These are phyloP conservation scores for Scedosporium dehoogii DNA, from an alignment of 2,329 filamentous ascomycete species.

Conservation along the genomic window DNA sequence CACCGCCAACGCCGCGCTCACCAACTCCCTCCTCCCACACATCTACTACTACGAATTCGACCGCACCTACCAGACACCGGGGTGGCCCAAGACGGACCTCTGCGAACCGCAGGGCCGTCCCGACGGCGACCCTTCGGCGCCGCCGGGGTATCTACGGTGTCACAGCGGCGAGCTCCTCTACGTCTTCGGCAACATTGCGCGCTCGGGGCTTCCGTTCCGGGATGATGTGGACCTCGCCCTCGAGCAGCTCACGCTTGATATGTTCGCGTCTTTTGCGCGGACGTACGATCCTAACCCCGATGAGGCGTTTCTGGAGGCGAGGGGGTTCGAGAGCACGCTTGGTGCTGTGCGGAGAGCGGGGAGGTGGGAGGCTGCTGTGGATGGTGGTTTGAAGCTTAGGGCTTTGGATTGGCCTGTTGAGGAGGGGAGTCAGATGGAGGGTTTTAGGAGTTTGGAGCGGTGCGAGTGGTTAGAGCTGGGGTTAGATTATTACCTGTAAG, in stretches of 20 bases:
- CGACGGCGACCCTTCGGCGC: conserved; percentile 21
- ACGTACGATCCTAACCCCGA: conserved; percentile 21
- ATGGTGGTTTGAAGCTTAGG: not conserved
- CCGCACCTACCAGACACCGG: conserved; percentile 24
- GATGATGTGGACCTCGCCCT: conserved; percentile 24
- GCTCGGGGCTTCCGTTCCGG: conserved; percentile 21
- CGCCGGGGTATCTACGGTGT: conserved; percentile 29
- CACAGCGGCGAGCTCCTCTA: conserved; percentile 27
- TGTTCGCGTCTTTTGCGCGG: conserved; percentile 23
- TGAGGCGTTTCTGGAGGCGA: conserved; percentile 17
- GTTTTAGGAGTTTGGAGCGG: conserved; percentile 35
- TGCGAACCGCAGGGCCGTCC: conserved; percentile 29
- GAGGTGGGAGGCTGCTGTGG: conserved; percentile 16
- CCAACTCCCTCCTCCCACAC: conserved; percentile 17
- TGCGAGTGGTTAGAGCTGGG: conserved; percentile 31
- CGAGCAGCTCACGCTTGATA: conserved; percentile 21
- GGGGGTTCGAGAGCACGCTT: conserved; percentile 19
- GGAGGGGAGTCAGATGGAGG: conserved; percentile 22
- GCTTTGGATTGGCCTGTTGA: not conserved
- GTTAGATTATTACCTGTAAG: conserved; percentile 24
- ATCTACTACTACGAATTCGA: conserved; percentile 28
- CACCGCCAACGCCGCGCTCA: conserved; percentile 21
- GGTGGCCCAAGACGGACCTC: conserved; percentile 20
- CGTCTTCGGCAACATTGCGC: conserved; percentile 23
- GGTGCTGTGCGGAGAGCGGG: conserved; percentile 16